These are phyloP conservation scores for Pterulicium gracile DNA, from an alignment of 1,284 basidiomycete genomes.

Conservation along the genomic window DNA sequence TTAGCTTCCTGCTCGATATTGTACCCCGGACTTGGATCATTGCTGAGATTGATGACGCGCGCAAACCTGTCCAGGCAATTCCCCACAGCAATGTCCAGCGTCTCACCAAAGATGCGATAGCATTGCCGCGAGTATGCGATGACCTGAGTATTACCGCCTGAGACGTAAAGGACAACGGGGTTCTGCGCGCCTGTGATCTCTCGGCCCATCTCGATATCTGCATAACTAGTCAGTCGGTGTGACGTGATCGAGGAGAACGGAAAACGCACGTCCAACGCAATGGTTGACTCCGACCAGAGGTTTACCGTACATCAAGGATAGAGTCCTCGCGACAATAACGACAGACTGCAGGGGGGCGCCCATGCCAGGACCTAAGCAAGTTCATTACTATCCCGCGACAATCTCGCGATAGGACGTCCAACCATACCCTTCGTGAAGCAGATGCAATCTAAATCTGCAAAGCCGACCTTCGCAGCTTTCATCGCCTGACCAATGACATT, in stretches of 20 bases:
- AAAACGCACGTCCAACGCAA: constrained; percentile 85
- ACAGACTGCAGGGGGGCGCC: constrained; percentile 95
- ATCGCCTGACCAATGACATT: constrained; percentile 78
- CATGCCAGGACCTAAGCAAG: constrained; percentile 84
- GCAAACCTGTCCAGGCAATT: constrained; percentile 98
- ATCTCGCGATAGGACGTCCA: not conserved
- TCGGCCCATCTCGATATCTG: constrained; percentile 99
- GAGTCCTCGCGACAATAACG: constrained; percentile 88
- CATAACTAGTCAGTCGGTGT: no score
- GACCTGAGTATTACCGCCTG: constrained; percentile 98
- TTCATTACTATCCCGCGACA: constrained; percentile 2
- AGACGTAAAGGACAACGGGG: constrained; percentile 97
- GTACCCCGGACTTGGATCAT: constrained; percentile 96
- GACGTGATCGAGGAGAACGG: constrained; percentile 1
- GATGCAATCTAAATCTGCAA: constrained; percentile 85
- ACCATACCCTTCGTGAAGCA: constrained; percentile 89
- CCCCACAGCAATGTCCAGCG: constrained; percentile 96
- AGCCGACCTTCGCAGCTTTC: constrained; percentile 55
- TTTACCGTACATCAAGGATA: constrained; percentile 82
- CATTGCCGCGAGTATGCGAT: constrained; percentile 97
- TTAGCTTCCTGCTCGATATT: constrained; percentile 97
- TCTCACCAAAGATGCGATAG: constrained; percentile 98
- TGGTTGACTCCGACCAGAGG: constrained; percentile 97
- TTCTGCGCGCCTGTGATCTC: constrained; percentile 92
- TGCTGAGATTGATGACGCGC: constrained; percentile 89